A percentile compares a stretch with the other conserved stretches of the same genome.
These are phyloP conservation scores for Xanthoconium stramineum DNA, from an alignment of 768 basidiomycete genomes.

Conservation along the genomic window DNA sequence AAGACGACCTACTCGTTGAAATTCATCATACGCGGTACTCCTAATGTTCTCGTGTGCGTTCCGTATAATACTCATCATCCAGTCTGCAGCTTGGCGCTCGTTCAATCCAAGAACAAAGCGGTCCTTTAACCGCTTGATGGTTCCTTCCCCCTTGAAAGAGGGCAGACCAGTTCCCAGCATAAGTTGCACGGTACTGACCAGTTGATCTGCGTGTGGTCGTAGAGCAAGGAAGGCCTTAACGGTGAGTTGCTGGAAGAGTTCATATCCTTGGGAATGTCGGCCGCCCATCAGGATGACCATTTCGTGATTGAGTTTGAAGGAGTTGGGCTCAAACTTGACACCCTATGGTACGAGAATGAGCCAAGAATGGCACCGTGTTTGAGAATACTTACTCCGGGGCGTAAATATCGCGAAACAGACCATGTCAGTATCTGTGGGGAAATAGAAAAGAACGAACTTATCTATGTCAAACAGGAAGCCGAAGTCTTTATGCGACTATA, in stretches of 20 bases:
- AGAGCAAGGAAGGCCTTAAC: conserved; percentile 97
- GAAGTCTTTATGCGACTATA: conserved; percentile 58
- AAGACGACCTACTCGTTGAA: conserved; percentile 67
- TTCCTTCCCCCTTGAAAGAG: conserved; percentile 94
- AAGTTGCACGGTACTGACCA: conserved; percentile 82
- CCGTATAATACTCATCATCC: conserved; percentile 82
- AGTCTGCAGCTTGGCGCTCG: conserved; percentile 91
- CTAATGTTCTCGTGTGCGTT: conserved; percentile 96
- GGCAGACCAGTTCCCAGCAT: conserved; percentile 96
- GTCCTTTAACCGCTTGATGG: conserved; percentile 82
- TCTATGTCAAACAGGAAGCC: conserved; percentile 98
- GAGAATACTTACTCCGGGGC: conserved; percentile 54
- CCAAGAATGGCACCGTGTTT: background rate
- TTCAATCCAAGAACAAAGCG: conserved; percentile 80
- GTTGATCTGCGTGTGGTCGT: conserved; percentile 89
- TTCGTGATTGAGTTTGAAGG: conserved; percentile 98
- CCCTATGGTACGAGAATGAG: conserved; percentile 51
- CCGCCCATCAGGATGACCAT: conserved; percentile 99
- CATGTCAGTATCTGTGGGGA: conserved; percentile 27
- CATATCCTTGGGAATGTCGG: conserved; percentile 89
- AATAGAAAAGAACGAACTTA: conserved; percentile 47
- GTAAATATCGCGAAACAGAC: conserved; percentile 30
- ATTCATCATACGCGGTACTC: conserved; percentile 93
- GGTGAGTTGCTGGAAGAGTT: conserved; percentile 88
- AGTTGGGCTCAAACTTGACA: conserved; percentile 97